Base-by-base conservation (phyloP, 1,284 basidiomycete genomes). In the Cryptococcus wingfieldii region DNA sequence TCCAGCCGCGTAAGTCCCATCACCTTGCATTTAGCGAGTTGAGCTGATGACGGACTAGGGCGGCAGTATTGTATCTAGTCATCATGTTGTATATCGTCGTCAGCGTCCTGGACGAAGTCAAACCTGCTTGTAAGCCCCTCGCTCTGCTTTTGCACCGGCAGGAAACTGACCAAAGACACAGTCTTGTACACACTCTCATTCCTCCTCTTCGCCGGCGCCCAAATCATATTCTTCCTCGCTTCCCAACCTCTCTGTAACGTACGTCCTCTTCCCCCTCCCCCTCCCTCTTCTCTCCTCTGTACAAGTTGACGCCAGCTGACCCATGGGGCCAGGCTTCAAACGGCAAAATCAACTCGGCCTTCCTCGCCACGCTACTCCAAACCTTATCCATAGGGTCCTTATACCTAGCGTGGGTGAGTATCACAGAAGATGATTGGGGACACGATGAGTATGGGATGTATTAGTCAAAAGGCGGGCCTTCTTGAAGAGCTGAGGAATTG, bases 1-100 rank as follows among this genome's bases (percentile, higher is more conserved):
- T 90, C 90, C 90, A n/a, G 84, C 81, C 50, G 81, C 77, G 85
- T 90, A 70, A 70, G 84, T 55, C 31, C 13, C 13, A 12, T 37
- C 31, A 10, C 28, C 23, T 28, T 34, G 8, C 23, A 34, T 14
- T 23, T 41, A 13, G 4, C 23, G 18, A 41, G 6, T n/a, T 31
- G 8, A 19, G 23, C 8, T 37, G 13, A 18, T 13, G 6, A 38
- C 19, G 18, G 48, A n/a, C 10, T 23, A 89, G 88, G 54, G 84
- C 86, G 28, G 81, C 83, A 16, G 60, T 89, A 23, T 41, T 84
- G 16, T 91, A 88, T 72, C 80, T 89, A 41, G 68, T 72, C 8
- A 70, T 88, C 52, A 91, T 92, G 88, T 48, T 84, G 10, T 88
- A 85, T 72, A 85, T 92, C 67, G 84, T 89, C 38, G 75, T 89